These are phyloP conservation scores for Colletotrichum caudatum DNA, from an alignment of 2,329 filamentous ascomycete genomes.

Conservation along the genomic window DNA sequence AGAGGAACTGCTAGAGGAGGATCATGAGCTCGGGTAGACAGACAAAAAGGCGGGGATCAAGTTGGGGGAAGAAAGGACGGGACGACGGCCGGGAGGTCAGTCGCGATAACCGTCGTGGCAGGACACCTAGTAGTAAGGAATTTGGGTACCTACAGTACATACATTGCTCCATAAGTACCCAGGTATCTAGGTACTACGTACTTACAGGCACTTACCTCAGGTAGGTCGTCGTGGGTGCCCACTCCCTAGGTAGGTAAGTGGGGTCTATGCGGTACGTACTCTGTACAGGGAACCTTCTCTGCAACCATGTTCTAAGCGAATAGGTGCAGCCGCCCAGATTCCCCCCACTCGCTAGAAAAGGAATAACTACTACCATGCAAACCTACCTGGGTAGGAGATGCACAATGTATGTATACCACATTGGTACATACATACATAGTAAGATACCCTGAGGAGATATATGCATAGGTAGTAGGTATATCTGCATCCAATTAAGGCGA, in stretches of 20 bases:
- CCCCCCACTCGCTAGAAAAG: constrained; percentile 25
- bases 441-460: no score
- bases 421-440: background rate
- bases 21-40: constrained; percentile 24
- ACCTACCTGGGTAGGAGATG: no score
- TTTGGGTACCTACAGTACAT: no score
- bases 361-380: background rate
- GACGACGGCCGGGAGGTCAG: constrained; percentile 2
- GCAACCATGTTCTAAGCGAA: constrained; percentile 28
- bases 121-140: background rate
- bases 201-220: no score
- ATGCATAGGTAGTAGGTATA: background rate
- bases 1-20: constrained; percentile 26
- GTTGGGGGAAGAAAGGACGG: constrained; percentile 5
- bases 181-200: background rate
- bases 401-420: background rate
- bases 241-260: no score
- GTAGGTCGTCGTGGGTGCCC: background rate
- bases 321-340: constrained; percentile 24
- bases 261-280: background rate
- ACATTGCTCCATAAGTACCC: background rate
- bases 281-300: background rate
- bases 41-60: constrained; percentile 24
- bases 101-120: background rate
- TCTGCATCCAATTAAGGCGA: background rate